These are phyloP conservation scores for Leccinellum luteum DNA, from an alignment of 768 basidiomycete genomes.

Conservation along the genomic window DNA sequence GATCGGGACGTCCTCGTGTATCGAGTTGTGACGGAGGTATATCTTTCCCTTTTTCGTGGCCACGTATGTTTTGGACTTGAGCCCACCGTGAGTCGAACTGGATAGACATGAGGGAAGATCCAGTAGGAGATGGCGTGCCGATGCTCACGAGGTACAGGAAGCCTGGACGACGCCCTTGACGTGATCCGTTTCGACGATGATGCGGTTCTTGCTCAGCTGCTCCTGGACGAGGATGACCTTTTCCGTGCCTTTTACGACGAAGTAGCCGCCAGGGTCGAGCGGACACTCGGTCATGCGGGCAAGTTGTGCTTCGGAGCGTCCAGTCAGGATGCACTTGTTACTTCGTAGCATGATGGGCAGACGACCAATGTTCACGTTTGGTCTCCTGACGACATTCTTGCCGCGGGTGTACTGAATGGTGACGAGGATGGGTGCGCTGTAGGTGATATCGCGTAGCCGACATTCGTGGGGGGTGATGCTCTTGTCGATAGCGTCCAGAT, in stretches of 20 bases:
- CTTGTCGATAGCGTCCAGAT: slow-evolving; percentile 73
- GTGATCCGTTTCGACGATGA: slow-evolving; percentile 94
- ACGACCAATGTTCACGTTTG: slow-evolving; percentile 84
- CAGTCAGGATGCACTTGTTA: slow-evolving; percentile 89
- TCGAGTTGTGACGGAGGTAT: slow-evolving; percentile 95
- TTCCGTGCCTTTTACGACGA: slow-evolving; percentile 98
- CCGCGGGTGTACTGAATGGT: slow-evolving; percentile 95
- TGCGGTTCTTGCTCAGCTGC: slow-evolving; percentile 97
- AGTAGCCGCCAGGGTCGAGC: slow-evolving; percentile 98
- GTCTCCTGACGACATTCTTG: slow-evolving; percentile 78
- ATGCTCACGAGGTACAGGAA: slow-evolving; percentile 89
- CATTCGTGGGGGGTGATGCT: slow-evolving; percentile 96
- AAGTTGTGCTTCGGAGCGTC: slow-evolving; percentile 71
- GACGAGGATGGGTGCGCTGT: slow-evolving; percentile 89
- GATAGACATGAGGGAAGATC: slow-evolving; percentile 7
- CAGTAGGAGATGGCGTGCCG: not conserved
- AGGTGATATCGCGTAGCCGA: slow-evolving; percentile 91
- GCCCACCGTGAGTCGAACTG: slow-evolving; percentile 77
- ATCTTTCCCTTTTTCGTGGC: slow-evolving; percentile 93
- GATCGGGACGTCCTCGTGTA: slow-evolving; percentile 96
- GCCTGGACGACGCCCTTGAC: slow-evolving; percentile 91
- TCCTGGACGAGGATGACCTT: slow-evolving; percentile 99
- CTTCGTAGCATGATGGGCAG: slow-evolving; percentile 96
- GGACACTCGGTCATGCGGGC: slow-evolving; percentile 98
- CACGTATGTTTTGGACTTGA: slow-evolving; percentile 98